Evolutionary conservation across 148 eudicot genomes (phyloP).

Genomic region (Agrostemma githago): DNA sequence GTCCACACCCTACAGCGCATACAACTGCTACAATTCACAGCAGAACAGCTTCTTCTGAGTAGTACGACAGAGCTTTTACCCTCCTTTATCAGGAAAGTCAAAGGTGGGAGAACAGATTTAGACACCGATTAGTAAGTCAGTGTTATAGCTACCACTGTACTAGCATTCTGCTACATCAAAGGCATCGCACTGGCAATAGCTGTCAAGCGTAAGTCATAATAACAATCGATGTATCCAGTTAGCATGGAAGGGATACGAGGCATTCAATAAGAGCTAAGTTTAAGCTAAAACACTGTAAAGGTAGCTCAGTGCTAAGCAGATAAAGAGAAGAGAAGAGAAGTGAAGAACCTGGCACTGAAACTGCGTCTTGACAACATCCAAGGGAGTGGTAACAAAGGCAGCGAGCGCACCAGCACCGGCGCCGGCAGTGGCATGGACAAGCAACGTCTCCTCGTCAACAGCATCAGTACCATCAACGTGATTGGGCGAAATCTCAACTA

Average conservation of each 20-base stretch:
- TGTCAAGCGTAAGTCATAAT: too few relatives aligned
- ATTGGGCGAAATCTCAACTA: constrained; percentile 55
- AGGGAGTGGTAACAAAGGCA: constrained; percentile 67
- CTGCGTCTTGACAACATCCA: constrained; percentile 97
- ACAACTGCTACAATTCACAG: neutral
- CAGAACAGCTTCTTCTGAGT: neutral
- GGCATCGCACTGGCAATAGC: too few relatives aligned
- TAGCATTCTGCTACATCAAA: too few relatives aligned
- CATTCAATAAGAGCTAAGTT: neutral
- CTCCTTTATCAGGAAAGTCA: neutral
- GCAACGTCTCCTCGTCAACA: constrained; percentile 52
- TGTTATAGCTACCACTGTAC: too few relatives aligned
- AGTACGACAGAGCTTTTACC: neutral
- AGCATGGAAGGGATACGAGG: neutral
- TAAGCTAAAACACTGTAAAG: neutral
- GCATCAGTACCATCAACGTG: constrained; percentile 42
- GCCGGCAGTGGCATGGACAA: constrained; percentile 95
- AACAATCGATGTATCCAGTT: too few relatives aligned
- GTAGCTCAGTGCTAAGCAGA: neutral
- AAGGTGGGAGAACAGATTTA: too few relatives aligned
- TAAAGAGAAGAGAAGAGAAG: neutral
- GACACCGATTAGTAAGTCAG: neutral
- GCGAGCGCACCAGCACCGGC: constrained; percentile 90
- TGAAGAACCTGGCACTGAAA: constrained; percentile 82
- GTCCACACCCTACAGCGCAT: neutral